These are phyloP conservation scores for Ascochyta koolunga DNA, from an alignment of 2,329 filamentous ascomycete genomes.

Conservation along the genomic window DNA sequence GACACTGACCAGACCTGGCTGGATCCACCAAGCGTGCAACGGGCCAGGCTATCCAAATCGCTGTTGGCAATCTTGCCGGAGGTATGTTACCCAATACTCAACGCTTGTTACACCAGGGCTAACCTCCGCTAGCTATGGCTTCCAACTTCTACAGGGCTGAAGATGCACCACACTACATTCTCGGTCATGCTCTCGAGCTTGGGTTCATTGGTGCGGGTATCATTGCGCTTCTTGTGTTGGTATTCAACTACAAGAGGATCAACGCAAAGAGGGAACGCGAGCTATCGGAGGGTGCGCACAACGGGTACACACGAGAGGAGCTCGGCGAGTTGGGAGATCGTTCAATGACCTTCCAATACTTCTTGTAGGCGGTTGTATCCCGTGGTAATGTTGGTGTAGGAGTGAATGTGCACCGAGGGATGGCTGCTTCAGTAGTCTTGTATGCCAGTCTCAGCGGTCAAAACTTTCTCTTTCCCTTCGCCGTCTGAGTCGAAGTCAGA, in stretches of 20 bases:
- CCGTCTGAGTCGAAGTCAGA: conserved; percentile 66
- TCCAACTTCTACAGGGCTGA: conserved; percentile 70
- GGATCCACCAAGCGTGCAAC: conserved; percentile 60
- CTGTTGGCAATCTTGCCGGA: conserved; percentile 54
- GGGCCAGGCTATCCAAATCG: conserved; percentile 57
- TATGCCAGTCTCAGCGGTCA: conserved; percentile 55
- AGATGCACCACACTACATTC: conserved; percentile 57
- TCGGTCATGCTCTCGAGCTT: conserved; percentile 60
- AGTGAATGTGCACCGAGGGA: background rate
- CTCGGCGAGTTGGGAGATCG: conserved; percentile 66
- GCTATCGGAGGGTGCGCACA: conserved; percentile 46
- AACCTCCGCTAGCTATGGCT: conserved; percentile 61
- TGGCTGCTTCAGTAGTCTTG: conserved; percentile 51
- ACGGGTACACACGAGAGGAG: conserved; percentile 57
- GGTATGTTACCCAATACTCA: conserved; percentile 16
- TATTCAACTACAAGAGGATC: conserved; percentile 61
- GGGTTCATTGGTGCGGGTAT: conserved; percentile 57
- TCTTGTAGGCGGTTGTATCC: conserved; percentile 48
- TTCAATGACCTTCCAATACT: conserved; percentile 68
- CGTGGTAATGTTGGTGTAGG: background rate
- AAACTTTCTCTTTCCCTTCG: conserved; percentile 45
- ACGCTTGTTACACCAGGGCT: background rate
- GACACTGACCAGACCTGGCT: conserved; percentile 54
- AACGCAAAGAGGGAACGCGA: conserved; percentile 61
- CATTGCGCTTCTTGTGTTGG: conserved; percentile 51